Evolutionary conservation across 176 grass and related monocot species (phyloP).

Genomic region (Triticum timopheevii): DNA sequence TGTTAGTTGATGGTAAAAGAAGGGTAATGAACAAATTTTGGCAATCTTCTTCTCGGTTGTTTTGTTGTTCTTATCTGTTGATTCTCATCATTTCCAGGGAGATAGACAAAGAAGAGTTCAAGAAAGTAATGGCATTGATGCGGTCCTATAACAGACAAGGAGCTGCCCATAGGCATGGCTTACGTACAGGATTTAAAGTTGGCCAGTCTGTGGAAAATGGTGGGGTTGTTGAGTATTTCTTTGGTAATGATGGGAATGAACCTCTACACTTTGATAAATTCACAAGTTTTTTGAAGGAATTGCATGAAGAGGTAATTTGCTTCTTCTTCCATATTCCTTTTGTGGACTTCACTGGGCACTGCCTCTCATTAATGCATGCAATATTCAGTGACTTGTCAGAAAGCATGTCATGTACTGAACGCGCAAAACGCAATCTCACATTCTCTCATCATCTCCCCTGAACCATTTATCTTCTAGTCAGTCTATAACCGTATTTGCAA

Average conservation of each 20-base stretch:
- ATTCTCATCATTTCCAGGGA: constrained; percentile 55
- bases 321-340: constrained; percentile 10
- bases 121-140: constrained; percentile 97
- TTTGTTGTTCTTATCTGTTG: constrained; percentile 32
- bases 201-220: constrained; percentile 69
- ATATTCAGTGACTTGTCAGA: no score
- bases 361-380: no score
- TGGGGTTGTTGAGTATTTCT: constrained; percentile 81
- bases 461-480: no score
- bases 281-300: constrained; percentile 66
- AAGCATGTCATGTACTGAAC: no score
- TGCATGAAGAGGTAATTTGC: constrained; percentile 76
- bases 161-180: constrained; percentile 69
- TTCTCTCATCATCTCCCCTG: no score
- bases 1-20: constrained; percentile 71
- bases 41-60: constrained; percentile 26
- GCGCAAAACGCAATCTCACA: no score
- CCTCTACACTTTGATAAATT: constrained; percentile 74
- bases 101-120: constrained; percentile 95
- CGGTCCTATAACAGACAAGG: constrained; percentile 92
- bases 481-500: no score
- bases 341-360: not conserved
- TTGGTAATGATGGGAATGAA: constrained; percentile 74
- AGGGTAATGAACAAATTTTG: constrained; percentile 63
- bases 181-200: constrained; percentile 82